Evolutionary conservation across 108 stramenopile genomes (phyloP), one percentile per base, ranked within the genome.

Genomic region (Cyclotella sp.): DNA sequence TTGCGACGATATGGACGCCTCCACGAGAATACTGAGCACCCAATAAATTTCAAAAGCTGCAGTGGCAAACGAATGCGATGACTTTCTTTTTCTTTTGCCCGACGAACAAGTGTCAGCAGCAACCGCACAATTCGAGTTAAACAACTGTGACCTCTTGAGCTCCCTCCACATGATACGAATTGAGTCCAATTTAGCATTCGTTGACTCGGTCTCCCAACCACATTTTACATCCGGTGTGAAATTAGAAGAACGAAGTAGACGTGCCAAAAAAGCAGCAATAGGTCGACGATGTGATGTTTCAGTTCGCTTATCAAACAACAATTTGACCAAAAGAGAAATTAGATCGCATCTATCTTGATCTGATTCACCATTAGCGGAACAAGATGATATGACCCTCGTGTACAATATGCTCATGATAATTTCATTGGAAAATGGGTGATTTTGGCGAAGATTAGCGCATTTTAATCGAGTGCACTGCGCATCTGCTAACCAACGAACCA

Each of bases 391-490:
- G 47, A 82, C 72, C 40, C 70, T 75, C 13, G 62, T 42, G 34
- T 76, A 49, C n/a, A 82, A 27, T 40, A 72, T 59, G 27, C 59
- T 21, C 41, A 82, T 46, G 16, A 72, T 27, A 4, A 82, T 18
- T 76, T 82, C 81, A 39, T 76, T 76, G 19, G 75, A 66, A 24
- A 82, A 43, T 22, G 81, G 81, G 45, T 82, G 69, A 73, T 75
- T 75, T 21, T 28, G 41, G 42, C 44, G 64, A 42, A 43, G 12
- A 60, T 40, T 8, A 22, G 40, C 42, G 15, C 24, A n/a, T 26
- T 28, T 29, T n/a, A 22, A 45, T 18, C n/a, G 10, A 54, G 3
- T 14, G 0, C 29, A 28, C 7, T 51, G 40, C 30, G 75, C 14
- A 27, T 34, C 59, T 21, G 27, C 51, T 13, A 78, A 29, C 81